Base-by-base conservation (phyloP, 2,329 filamentous ascomycete genomes). In the Drechslerella dactyloides region DNA sequence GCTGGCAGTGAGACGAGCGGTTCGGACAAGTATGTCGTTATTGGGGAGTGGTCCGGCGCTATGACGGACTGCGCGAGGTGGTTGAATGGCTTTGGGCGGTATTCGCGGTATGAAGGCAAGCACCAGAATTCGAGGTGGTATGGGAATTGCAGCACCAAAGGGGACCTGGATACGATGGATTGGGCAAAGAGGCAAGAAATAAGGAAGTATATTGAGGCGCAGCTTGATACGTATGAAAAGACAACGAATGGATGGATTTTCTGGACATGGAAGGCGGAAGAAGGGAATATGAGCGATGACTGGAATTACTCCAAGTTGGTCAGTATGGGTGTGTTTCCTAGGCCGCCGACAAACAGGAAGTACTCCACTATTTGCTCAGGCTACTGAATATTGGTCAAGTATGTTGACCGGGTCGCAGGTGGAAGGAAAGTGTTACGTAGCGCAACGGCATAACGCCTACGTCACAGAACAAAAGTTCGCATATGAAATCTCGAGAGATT, bases 21-120 rank as follows among this genome's bases (percentile, higher is more conserved):
- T 30, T 80, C 82, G 3, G 86, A 89, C 78, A 89, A 89, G 78
- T 87, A 85, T 82, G 84, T 85, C n/a, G 81, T 89, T 61, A 84
- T 88, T 2, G 88, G 88, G 46, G 88, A 90, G 78, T 90, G 87
- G 87, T 85, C 84, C 1, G 87, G 83, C 21, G 87, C 87, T 13
- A 84, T 89, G 82, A 89, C 87, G 1, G 83, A 84, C 73, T 85
- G 84, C 74, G 82, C 84, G 7, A 82, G 81, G 54, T 83, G 77
- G 19, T 76, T 82, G 48, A 85, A 85, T 73, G 86, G 87, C 42
- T 84, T 84, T 65, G 84, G 83, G 1, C 79, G 85, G 46, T 87
- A 86, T 11, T 82, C 86, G 7, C 82, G 88, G 33, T 82, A 81
- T 77, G 84, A 86, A 63, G 86, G 86, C 13, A 83, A 82, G 1